phyloP scores from a whole-genome alignment of 345 rosid species.

The Sonneratia caseolaris region DNA sequence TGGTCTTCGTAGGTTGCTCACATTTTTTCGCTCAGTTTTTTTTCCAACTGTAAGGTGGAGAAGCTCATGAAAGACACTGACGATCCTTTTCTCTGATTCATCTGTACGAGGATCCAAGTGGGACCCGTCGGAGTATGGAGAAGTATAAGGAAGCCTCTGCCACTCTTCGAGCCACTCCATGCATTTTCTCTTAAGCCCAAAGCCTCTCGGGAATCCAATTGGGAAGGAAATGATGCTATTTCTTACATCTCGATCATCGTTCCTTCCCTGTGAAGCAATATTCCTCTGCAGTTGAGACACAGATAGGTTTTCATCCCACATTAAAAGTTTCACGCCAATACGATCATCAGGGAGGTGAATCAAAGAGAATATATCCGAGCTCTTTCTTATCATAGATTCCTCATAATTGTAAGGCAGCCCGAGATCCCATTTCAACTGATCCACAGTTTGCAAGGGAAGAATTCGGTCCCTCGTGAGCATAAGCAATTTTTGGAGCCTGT shows the following conservation, averaged over 20 bases:
- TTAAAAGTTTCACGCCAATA: slow-evolving; percentile 41
- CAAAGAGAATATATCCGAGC: slow-evolving; percentile 39
- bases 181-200: slow-evolving; percentile 70
- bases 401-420: slow-evolving; percentile 68
- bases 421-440: slow-evolving; percentile 77
- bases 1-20: slow-evolving; percentile 67
- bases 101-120: slow-evolving; percentile 80
- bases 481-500: slow-evolving; percentile 56
- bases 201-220: slow-evolving; percentile 65
- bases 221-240: slow-evolving; percentile 45
- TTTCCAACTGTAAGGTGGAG: slow-evolving; percentile 67
- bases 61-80: slow-evolving; percentile 79
- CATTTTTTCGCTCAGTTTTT: slow-evolving; percentile 61
- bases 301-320: slow-evolving; percentile 52
- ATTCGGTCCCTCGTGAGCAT: slow-evolving; percentile 56
- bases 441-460: slow-evolving; percentile 63
- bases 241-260: slow-evolving; percentile 12
- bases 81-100: slow-evolving; percentile 73
- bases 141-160: slow-evolving; percentile 75
- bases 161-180: slow-evolving; percentile 75
- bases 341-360: slow-evolving; percentile 43
- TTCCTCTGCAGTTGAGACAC: slow-evolving; percentile 45
- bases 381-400: slow-evolving; percentile 26
- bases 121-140: slow-evolving; percentile 54
- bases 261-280: slow-evolving; percentile 19